Evolutionary conservation across 805 yeast species (phyloP).

Genomic region (Kluyveromyces wickerhamii): DNA sequence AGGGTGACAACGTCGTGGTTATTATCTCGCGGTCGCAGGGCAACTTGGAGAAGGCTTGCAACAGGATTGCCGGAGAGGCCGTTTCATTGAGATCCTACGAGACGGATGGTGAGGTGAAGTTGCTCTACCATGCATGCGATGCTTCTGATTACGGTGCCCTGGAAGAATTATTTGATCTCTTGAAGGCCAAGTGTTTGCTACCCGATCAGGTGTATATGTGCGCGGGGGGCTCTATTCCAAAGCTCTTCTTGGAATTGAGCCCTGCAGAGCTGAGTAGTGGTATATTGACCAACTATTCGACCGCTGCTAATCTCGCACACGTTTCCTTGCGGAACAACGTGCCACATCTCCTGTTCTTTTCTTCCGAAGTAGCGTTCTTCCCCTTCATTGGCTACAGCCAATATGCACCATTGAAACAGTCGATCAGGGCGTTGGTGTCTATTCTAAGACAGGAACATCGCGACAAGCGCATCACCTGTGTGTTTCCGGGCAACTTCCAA

Average conservation of each 20-base stretch:
- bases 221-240: conserved; percentile 82
- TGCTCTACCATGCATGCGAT: conserved; percentile 53
- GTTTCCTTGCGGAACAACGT: conserved; percentile 41
- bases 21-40: conserved; percentile 70
- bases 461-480: conserved; percentile 60
- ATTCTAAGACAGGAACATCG: conserved; percentile 79
- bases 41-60: conserved; percentile 45
- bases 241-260: conserved; percentile 61
- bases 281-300: conserved; percentile 59
- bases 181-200: conserved; percentile 23
- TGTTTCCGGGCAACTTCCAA: conserved; percentile 82
- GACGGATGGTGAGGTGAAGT: conserved; percentile 22
- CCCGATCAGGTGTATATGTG: conserved; percentile 79
- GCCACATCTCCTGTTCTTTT: conserved; percentile 48
- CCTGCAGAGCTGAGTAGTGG: conserved; percentile 53
- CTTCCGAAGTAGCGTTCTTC: conserved; percentile 75
- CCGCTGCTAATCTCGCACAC: conserved; percentile 67
- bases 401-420: conserved; percentile 85
- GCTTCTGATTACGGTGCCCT: conserved; percentile 48
- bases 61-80: conserved; percentile 29
- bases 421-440: conserved; percentile 67
- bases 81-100: conserved; percentile 10
- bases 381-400: conserved; percentile 88
- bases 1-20: conserved; percentile 36
- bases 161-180: conserved; percentile 21